Evolutionary conservation across 305 asterid species (phyloP).

Genomic region (Fraxinus velutina): DNA sequence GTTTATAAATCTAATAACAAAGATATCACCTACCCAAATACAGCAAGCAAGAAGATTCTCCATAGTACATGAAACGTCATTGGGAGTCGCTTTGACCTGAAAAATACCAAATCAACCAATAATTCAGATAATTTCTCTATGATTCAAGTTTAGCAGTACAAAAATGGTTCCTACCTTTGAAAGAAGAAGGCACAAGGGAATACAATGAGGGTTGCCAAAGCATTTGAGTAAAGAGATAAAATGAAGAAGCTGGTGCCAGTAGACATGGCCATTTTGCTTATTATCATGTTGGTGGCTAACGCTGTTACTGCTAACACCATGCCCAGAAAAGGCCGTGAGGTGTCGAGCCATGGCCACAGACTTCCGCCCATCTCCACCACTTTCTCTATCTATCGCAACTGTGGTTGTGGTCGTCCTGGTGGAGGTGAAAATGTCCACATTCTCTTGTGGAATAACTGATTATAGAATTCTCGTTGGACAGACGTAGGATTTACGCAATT

Average conservation of each 20-base stretch:
- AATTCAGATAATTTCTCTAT: neutral
- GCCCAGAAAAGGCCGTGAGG: slow-evolving; percentile 37
- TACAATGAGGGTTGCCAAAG: slow-evolving; percentile 42
- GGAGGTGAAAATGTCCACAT: neutral
- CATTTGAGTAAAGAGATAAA: slow-evolving; percentile 50
- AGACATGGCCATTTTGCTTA: slow-evolving; percentile 52
- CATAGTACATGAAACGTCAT: slow-evolving; percentile 40
- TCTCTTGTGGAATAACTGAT: neutral
- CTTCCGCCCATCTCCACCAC: neutral
- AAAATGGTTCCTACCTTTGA: slow-evolving; percentile 27
- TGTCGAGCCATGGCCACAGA: slow-evolving; percentile 33
- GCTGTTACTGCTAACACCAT: slow-evolving; percentile 42
- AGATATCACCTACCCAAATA: slow-evolving; percentile 38
- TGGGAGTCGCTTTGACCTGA: slow-evolving; percentile 45
- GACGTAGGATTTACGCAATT: neutral
- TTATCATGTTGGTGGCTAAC: slow-evolving; percentile 35
- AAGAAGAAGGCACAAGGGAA: slow-evolving; percentile 43
- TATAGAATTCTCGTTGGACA: neutral
- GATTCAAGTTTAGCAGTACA: neutral
- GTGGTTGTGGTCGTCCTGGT: neutral
- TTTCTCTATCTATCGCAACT: neutral
- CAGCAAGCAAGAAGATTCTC: slow-evolving; percentile 51
- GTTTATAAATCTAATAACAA: neutral
- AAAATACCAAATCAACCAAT: slow-evolving; percentile 17
- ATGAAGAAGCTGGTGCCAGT: slow-evolving; percentile 44